A percentile compares a stretch with the other conserved stretches of the same genome.
Conservation (phyloP, 495 filamentous ascomycete species). For the Cercophora sp. region DNA sequence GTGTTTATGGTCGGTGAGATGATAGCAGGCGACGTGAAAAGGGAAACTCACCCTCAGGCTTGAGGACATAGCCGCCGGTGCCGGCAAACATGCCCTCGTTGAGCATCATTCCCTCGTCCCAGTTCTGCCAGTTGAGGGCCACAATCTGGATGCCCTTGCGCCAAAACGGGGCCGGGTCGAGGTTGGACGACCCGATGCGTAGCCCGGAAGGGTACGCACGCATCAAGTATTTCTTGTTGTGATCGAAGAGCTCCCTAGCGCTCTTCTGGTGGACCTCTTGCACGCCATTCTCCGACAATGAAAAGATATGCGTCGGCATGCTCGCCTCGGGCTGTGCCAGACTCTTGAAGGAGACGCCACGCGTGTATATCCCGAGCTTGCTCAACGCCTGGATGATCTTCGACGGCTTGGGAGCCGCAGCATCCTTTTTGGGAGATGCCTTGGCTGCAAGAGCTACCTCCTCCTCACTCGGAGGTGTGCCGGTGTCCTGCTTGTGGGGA, state of each 20-base stretch:
- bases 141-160: slow-evolving; percentile 86
- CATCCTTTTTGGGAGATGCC: neutral
- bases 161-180: slow-evolving; percentile 82
- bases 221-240: slow-evolving; percentile 84
- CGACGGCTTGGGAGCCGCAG: slow-evolving; percentile 35
- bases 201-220: slow-evolving; percentile 81
- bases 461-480: slow-evolving; percentile 9
- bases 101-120: slow-evolving; percentile 91
- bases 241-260: slow-evolving; percentile 61
- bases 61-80: slow-evolving; percentile 77
- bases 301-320: slow-evolving; percentile 82
- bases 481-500: slow-evolving; percentile 29
- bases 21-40: neutral
- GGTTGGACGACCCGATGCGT: slow-evolving; percentile 78
- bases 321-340: slow-evolving; percentile 58
- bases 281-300: slow-evolving; percentile 76
- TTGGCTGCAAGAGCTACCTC: slow-evolving; percentile 21
- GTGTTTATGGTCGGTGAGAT: neutral
- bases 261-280: slow-evolving; percentile 63
- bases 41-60: slow-evolving; percentile 55
- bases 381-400: slow-evolving; percentile 75
- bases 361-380: slow-evolving; percentile 75
- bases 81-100: slow-evolving; percentile 89
- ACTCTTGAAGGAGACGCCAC: slow-evolving; percentile 71
- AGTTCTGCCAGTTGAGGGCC: slow-evolving; percentile 90